Conservation (phyloP, 352 stramenopile species). For the Phytophthora quininea region DNA sequence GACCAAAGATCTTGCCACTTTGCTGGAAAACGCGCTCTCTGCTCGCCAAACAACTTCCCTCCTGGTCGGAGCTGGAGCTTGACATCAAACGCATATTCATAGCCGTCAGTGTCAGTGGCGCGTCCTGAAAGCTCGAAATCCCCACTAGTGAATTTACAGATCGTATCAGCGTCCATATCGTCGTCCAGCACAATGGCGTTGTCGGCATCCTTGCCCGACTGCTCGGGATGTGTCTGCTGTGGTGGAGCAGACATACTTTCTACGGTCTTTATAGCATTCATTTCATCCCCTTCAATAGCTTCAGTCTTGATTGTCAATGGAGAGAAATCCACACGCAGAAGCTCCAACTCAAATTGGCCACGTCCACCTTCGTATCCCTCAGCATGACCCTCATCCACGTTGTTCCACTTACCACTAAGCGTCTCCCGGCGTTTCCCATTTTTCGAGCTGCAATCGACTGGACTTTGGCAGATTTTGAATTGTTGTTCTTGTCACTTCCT, state of each 20-base stretch:
- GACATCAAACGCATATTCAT: constrained; percentile 74
- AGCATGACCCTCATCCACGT: constrained; percentile 57
- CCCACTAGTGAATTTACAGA: constrained; percentile 57
- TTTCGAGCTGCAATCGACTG: constrained; percentile 1
- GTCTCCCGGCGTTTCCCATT: constrained; percentile 30
- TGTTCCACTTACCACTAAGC: constrained; percentile 61
- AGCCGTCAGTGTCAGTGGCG: constrained; percentile 70
- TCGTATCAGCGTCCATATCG: constrained; percentile 36
- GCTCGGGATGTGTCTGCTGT: neutral
- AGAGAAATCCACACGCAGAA: constrained; percentile 42
- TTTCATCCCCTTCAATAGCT: constrained; percentile 16
- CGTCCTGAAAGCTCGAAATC: constrained; percentile 59
- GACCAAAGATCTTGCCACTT: constrained; percentile 42
- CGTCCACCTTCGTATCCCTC: constrained; percentile 59
- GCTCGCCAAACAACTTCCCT: constrained; percentile 43
- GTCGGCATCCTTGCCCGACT: neutral
- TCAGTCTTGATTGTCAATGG: constrained; percentile 16
- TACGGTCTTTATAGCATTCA: constrained; percentile 4
- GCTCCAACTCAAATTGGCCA: constrained; percentile 61
- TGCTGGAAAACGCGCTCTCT: constrained; percentile 72
- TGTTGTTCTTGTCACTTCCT: constrained; percentile 11
- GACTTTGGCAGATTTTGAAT: constrained; percentile 2
- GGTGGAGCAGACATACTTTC: neutral
- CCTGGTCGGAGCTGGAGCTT: constrained; percentile 45
- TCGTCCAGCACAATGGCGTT: constrained; percentile 21